Base-by-base conservation (phyloP, 352 stramenopile species). In the Pythium sp. region DNA sequence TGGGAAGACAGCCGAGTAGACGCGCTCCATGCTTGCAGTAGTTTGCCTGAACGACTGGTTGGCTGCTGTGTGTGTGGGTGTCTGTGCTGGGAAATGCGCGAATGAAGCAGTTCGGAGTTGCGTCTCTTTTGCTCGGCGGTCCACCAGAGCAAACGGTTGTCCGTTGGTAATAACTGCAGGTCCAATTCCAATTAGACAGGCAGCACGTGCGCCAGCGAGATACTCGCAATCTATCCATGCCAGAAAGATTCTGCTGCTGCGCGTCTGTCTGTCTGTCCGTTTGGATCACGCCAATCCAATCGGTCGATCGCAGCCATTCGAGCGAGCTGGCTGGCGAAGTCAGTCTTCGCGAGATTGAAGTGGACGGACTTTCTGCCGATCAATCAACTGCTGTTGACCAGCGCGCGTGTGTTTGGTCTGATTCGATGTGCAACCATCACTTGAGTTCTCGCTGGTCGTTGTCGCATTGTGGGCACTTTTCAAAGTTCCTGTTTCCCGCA, bases 1-100 rank as follows among this genome's bases (percentile, higher is more conserved):
- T 26, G 77, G 80, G 69, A 95, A 95, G 58, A 95, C 90, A 36
- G 87, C 87, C 62, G 87, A 95, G 72, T 95, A 95, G 51, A 95
- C 81, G 26, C 87, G 87, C 72, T 95, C 85, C 85, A 95, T 95
- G 57, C 5, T 49, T 55, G 1, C 14, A 28, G 8, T 30, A 26
- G 47, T 6, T 24, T 14, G 47, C 2, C 5, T 60, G 18, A 60
- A 26, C 46, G 11, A 20, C 18, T 61, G 9, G 22, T 3, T 28
- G 38, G 56, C 4, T 47, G 20, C 30, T 15, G 26, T n/a, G 18
- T 20, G 28, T 28, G 49, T 11, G 22, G 14, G 49, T 11, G 26
- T 28, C 18, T n/a, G 24, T 18, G 26, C 24, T 58, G 53, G n/a
- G 11, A 62, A 62, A 62, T 62, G 32, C 14, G 32, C 32, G 56